Conservation (phyloP, 306 rosid genomes). For the Gastrolobium villosum region DNA sequence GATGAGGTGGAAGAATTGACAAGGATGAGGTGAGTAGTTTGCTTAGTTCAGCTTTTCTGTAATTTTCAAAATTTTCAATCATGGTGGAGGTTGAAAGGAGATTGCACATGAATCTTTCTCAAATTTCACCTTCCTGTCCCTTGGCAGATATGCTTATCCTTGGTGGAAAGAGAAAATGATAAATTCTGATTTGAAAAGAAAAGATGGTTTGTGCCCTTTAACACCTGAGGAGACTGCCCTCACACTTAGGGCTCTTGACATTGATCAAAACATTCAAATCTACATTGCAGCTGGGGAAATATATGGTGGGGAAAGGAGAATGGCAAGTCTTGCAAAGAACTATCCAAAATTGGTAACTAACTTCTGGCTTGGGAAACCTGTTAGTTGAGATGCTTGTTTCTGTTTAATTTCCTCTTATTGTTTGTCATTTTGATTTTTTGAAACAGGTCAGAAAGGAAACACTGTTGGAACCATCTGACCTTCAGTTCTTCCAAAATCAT, state of each 20-base stretch:
- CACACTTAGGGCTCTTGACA: conserved; percentile 77
- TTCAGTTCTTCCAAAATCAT: conserved; percentile 85
- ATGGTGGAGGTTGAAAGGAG: not conserved
- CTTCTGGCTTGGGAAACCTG: conserved; percentile 2
- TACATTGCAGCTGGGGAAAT: conserved; percentile 85
- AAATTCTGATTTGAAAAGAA: conserved; percentile 88
- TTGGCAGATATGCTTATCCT: conserved; percentile 78
- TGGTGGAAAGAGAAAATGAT: conserved; percentile 97
- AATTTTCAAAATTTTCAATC: conserved; percentile 43
- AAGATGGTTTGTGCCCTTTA: conserved; percentile 92
- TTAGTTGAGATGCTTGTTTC: conserved; percentile 17
- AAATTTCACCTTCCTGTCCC: conserved; percentile 8
- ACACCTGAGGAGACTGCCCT: conserved; percentile 97
- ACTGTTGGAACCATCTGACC: conserved; percentile 84
- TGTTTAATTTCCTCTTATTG: conserved; percentile 21
- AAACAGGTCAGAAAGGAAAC: conserved; percentile 93
- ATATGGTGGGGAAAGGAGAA: conserved; percentile 71
- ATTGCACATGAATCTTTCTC: conserved; percentile 1
- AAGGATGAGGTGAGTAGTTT: conserved; percentile 82
- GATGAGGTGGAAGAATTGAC: conserved; percentile 95
- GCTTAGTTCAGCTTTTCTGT: conserved; percentile 18
- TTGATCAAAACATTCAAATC: conserved; percentile 82
- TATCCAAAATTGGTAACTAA: conserved; percentile 81
- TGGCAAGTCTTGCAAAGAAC: conserved; percentile 73
- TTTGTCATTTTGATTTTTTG: conserved; percentile 40